Base-by-base conservation (phyloP, 352 stramenopile genomes). In the Pythium phragmitis region DNA sequence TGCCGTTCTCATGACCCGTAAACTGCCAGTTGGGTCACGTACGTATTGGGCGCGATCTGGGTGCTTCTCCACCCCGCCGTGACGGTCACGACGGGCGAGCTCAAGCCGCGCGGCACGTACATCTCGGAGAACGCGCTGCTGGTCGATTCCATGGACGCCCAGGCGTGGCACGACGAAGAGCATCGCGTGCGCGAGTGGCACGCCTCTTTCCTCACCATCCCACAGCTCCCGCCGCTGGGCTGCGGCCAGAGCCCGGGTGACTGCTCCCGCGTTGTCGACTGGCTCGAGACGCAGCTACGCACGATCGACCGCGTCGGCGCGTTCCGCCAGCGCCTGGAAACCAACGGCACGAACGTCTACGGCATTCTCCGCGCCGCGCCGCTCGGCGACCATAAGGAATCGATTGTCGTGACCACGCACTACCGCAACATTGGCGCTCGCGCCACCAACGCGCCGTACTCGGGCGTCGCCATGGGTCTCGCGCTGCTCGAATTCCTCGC, bases 121-220 rank as follows among this genome's bases (percentile, higher is more conserved):
- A 90, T 94, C 56, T 95, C 87, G 2, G 88, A 96, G 73, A 96
- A 96, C 58, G 88, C 85, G 50, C 73, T 96, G 54, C 76, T 96
- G 16, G 81, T 92, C 39, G 85, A 91, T 59, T 83, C 82, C 47
- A 88, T 88, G 57, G 76, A 85, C 48, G 73, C 82, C 14, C 54
- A 71, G 39, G 72, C 63, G 14, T 80, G 70, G 57, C 65, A 79
- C 49, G 37, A 69, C 9, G 77, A 88, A 41, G 79, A 60, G 21
- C 39, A 73, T 43, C 63, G 52, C 9, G 68, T 67, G 34, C 66
- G 66, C 11, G 23, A 16, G 3, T 76, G 74, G 50, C 82, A 91
- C 46, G 51, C 67, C 14, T 66, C 71, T 19, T 60, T 91, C 26
- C 37, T 77, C n/a, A 17, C 74, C 13, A 56, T 87, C 14, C 67